Evolutionary conservation across 306 rosid genomes (phyloP).

Genomic region (Quercus mongolica): DNA sequence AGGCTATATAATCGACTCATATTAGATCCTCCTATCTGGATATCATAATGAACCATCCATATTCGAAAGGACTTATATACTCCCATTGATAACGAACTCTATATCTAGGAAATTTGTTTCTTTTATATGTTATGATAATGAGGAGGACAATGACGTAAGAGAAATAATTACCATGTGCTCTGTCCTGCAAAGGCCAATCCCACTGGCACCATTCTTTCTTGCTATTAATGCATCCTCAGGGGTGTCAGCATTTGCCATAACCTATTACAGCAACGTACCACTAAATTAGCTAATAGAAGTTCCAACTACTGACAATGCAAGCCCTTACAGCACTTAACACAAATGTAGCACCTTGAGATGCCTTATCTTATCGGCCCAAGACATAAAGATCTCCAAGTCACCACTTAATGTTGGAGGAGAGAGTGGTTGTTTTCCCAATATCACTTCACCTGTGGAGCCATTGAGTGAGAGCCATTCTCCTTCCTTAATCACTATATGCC

Average conservation of each 20-base stretch:
- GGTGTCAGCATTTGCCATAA: slow-evolving; percentile 98
- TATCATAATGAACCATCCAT: background rate
- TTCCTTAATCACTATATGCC: slow-evolving; percentile 52
- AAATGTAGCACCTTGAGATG: slow-evolving; percentile 60
- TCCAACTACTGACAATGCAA: slow-evolving; percentile 18
- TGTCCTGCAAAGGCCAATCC: slow-evolving; percentile 97
- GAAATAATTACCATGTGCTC: slow-evolving; percentile 79
- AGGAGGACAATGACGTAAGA: background rate
- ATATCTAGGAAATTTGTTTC: background rate
- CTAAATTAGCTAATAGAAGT: background rate
- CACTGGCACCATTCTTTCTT: slow-evolving; percentile 86
- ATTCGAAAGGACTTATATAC: background rate
- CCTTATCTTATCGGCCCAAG: slow-evolving; percentile 91
- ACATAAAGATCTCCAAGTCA: slow-evolving; percentile 82
- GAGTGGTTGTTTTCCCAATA: slow-evolving; percentile 80
- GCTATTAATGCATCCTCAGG: slow-evolving; percentile 91
- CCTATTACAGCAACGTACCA: slow-evolving; percentile 37
- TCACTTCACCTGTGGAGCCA: slow-evolving; percentile 96
- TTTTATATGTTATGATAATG: background rate
- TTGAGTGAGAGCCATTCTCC: slow-evolving; percentile 96
- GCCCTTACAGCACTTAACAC: slow-evolving; percentile 10
- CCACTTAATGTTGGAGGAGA: slow-evolving; percentile 87
- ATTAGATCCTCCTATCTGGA: background rate
- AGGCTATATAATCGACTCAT: background rate
- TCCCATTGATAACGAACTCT: background rate